phyloP scores from a whole-genome alignment of 2,329 filamentous ascomycete genomes.

The Claviceps sp. region DNA sequence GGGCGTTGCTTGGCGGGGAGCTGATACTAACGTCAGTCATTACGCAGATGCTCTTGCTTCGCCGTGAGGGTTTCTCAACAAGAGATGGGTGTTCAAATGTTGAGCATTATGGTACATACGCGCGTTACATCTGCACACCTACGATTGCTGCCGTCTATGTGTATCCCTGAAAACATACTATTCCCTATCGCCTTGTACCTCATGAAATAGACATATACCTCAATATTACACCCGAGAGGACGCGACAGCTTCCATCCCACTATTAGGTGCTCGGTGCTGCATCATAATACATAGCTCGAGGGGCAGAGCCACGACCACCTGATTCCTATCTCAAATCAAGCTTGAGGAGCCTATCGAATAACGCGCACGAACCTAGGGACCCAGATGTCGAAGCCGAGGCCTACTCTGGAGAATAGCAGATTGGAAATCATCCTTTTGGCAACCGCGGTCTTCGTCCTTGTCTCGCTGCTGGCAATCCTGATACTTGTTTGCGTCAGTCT shows the following conservation, averaged over 20 bases:
- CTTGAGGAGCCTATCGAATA: not conserved
- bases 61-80: not conserved
- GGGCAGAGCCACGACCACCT: not conserved
- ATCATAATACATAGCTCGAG: not conserved
- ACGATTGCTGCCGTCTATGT: not conserved
- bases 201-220: not conserved
- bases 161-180: not conserved
- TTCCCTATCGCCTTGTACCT: not conserved
- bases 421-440: slow-evolving; percentile 23
- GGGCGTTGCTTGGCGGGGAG: not conserved
- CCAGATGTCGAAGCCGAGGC: slow-evolving; percentile 13
- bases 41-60: not conserved
- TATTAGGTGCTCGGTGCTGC: not conserved
- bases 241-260: not conserved
- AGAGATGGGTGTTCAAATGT: not conserved
- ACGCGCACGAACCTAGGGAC: not conserved
- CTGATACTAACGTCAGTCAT: not conserved
- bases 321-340: not conserved
- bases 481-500: slow-evolving; percentile 16
- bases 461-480: slow-evolving; percentile 18
- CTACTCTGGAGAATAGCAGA: slow-evolving; percentile 15
- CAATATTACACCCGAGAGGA: not conserved
- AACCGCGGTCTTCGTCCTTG: slow-evolving; percentile 18
- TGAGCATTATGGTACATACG: not conserved
- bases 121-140: not conserved